Base-by-base conservation (phyloP, 83 land plant species). In the Diphasiastrum complanatum region DNA sequence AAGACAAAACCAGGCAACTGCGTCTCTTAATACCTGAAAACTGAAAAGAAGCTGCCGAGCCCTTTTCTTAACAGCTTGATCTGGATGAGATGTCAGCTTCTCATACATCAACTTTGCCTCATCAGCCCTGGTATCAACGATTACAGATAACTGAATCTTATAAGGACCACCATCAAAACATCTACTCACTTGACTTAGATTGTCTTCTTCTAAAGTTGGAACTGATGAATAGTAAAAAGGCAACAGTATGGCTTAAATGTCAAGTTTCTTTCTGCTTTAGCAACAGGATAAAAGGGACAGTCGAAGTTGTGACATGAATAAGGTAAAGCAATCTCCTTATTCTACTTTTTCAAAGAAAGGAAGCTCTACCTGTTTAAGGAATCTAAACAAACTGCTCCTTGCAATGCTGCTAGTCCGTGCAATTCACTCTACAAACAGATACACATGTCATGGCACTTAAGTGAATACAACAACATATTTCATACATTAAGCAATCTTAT, bases 311-410 rank as follows among this genome's bases (percentile, higher is more conserved):
- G 43, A 58, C 20, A 18, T 10, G 20, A 26, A 27, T 2, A 24
- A 61, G 50, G n/a, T 47, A 40, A 14, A 58, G 69, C 26, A 57
- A 6, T 27, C 25, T n/a, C n/a, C n/a, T n/a, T n/a, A n/a, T n/a
- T n/a, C n/a, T n/a, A n/a, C n/a, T n/a, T n/a, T n/a, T n/a, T n/a
- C n/a, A n/a, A n/a, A n/a, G n/a, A n/a, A n/a, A n/a, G n/a, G n/a
- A n/a, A n/a, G n/a, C n/a, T n/a, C n/a, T n/a, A 66, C 76, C 76
- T 73, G 65, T 73, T 73, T 5, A 66, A 47, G 1, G 76, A 73
- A 28, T 73, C 76, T 18, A 67, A 29, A 38, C 76, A 73, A 4
- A 73, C 38, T 53, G 76, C 73, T 40, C 45, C 45, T 60, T 47
- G 65, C 22, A 73, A 34, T 19, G 72, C 72, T 37, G 76, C 76